These are phyloP conservation scores for Cystobasidium slooffiae DNA, from an alignment of 1,284 basidiomycete species.

Conservation along the genomic window DNA sequence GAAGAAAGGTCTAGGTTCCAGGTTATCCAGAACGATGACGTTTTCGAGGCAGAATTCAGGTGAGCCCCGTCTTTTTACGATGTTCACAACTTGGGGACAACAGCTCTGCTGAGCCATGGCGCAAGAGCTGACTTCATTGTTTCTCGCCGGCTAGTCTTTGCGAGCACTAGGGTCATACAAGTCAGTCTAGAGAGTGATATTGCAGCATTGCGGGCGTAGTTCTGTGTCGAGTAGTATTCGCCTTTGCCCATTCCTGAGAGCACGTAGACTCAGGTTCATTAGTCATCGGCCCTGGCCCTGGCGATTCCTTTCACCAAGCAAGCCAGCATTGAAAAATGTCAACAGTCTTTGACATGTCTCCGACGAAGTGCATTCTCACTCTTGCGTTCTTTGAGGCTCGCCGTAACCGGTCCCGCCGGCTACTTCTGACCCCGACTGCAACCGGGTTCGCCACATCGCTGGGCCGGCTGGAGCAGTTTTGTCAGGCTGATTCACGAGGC, in stretches of 20 bases:
- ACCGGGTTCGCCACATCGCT: conserved; percentile 14
- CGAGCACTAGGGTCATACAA: conserved; percentile 41
- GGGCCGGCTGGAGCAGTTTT: not conserved
- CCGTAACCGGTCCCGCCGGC: not conserved
- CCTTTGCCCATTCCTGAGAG: too few relatives aligned
- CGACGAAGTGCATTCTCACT: too few relatives aligned
- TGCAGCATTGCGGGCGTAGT: too few relatives aligned
- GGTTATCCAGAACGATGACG: conserved; percentile 20
- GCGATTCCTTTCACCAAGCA: too few relatives aligned
- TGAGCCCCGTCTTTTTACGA: not conserved
- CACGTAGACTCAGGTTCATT: too few relatives aligned
- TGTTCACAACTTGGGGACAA: not conserved
- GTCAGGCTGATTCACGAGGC: conserved; percentile 17
- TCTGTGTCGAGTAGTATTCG: too few relatives aligned
- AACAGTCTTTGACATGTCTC: too few relatives aligned
- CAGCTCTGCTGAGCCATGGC: too few relatives aligned
- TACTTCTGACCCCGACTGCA: not conserved
- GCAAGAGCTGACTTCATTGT: not conserved
- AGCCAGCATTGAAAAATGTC: too few relatives aligned
- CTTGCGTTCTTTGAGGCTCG: not conserved
- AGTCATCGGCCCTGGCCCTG: too few relatives aligned
- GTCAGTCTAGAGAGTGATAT: not conserved
- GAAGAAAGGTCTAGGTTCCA: conserved; percentile 52
- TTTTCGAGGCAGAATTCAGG: conserved; percentile 40
- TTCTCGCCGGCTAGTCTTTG: conserved; percentile 14